Percentiles rank a stretch among this genome's conserved stretches.
Evolutionary conservation across 371 early-diverging fungal genomes (phyloP).

Genomic region (Blakeslea trispora): DNA sequence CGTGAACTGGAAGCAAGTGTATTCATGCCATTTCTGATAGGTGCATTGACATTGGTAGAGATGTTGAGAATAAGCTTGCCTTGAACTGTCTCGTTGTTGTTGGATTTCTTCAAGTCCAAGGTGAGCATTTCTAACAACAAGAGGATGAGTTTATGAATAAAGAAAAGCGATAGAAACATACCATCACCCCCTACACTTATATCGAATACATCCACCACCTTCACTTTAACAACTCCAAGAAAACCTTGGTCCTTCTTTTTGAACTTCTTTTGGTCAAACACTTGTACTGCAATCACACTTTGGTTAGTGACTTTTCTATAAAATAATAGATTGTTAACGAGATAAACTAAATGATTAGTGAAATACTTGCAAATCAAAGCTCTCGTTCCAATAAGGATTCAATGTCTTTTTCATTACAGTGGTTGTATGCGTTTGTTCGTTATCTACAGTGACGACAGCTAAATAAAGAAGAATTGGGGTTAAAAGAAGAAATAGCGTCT

Average conservation of each 20-base stretch:
- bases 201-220: slow-evolving; percentile 81
- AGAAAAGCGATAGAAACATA: no score
- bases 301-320: slow-evolving; percentile 69
- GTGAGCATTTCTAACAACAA: slow-evolving; percentile 91
- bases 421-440: slow-evolving; percentile 82
- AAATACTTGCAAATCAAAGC: slow-evolving; percentile 65
- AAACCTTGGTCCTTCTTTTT: slow-evolving; percentile 95
- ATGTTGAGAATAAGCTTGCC: slow-evolving; percentile 81
- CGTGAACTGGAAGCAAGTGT: slow-evolving; percentile 35
- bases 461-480: slow-evolving; percentile 2
- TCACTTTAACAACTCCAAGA: slow-evolving; percentile 89
- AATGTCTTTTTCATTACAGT: slow-evolving; percentile 75
- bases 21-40: slow-evolving; percentile 45
- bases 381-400: slow-evolving; percentile 85
- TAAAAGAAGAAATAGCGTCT: slow-evolving; percentile 1
- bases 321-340: no score
- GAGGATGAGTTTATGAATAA: no score
- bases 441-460: slow-evolving; percentile 91
- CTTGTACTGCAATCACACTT: slow-evolving; percentile 88
- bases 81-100: slow-evolving; percentile 77
- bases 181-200: slow-evolving; percentile 72
- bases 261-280: slow-evolving; percentile 96
- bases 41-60: slow-evolving; percentile 60
- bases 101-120: slow-evolving; percentile 82
- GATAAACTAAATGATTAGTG: no score